These are phyloP conservation scores for Capsella rubella DNA, from an alignment of 441 rosid species.

Conservation along the genomic window DNA sequence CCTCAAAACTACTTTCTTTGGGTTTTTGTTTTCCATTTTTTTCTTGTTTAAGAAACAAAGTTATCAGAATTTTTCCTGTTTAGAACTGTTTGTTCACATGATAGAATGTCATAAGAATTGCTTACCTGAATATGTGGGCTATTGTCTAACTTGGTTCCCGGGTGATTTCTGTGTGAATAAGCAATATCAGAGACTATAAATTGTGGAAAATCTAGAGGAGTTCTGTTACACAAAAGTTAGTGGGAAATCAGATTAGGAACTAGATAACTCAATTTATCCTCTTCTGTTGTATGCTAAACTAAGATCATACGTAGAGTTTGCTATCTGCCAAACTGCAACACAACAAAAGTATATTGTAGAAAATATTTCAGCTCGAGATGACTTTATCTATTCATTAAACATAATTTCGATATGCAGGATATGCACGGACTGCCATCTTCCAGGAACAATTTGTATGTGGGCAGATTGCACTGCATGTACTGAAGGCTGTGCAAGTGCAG, in stretches of 20 bases:
- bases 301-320: background rate
- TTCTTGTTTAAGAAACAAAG: background rate
- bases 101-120: background rate
- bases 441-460: slow-evolving; percentile 99
- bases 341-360: background rate
- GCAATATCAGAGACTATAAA: background rate
- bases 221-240: background rate
- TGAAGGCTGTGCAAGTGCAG: slow-evolving; percentile 95
- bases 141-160: background rate
- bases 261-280: background rate
- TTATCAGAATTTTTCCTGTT: background rate
- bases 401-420: slow-evolving; percentile 56
- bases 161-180: slow-evolving; percentile 3
- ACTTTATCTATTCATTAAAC: slow-evolving; percentile 11
- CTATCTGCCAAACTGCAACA: slow-evolving; percentile 1
- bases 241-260: background rate
- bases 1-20: slow-evolving; percentile 16
- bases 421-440: slow-evolving; percentile 99
- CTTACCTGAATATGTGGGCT: background rate
- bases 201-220: slow-evolving; percentile 14
- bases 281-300: background rate
- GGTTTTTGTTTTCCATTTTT: slow-evolving; percentile 6
- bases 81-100: background rate
- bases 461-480: slow-evolving; percentile 99
- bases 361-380: background rate